Evolutionary conservation across 192 early-diverging fungal genomes (phyloP), one percentile per base, ranked within the genome.

Genomic region (Coemansia sp.): DNA sequence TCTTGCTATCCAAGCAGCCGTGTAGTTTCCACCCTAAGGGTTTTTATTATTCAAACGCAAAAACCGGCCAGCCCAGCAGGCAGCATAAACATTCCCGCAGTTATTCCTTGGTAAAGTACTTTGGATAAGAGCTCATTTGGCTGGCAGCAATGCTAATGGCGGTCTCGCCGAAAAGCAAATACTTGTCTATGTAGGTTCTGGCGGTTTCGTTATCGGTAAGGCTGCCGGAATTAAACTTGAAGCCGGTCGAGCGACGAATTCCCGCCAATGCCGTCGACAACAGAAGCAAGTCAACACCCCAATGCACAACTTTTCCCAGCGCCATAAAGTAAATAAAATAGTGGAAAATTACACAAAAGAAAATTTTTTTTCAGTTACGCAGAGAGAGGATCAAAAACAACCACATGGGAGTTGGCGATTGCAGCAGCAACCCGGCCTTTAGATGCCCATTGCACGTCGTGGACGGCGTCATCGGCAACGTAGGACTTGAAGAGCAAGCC

Each of bases 381-480:
- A 8, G 36, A 6, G 0, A 75, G 45, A 1, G 72, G 72, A 53
- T 76, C 72, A 37, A 76, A 69, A 18, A 76, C 46, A 18, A 62
- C 66, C 9, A 76, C 66, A 11, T 60, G 49, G 15, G 52, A 58
- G 40, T 55, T 77, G 6, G 75, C 75, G 26, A 77, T 38, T 8
- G 75, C 67, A 15, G 58, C 75, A 15, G 75, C 68, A 4, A 77
- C 38, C 10, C 50, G 57, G 8, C 74, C 74, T 30, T 77, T 77
- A 11, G 60, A 8, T 0, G 74, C 66, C 74, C 74, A 77, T 48
- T 77, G 74, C 12, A 77, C 56, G 31, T 77, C 74, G 46, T 77
- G 68, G 36, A 77, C 66, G 1, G 64, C 68, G 15, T 77, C 74
- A 10, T 77, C 74, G n/a, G 74, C 68, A 2, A 43, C 23, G 49